Conservation (phyloP, 2,329 filamentous ascomycete species). For the Pseudogymnoascus sp. region DNA sequence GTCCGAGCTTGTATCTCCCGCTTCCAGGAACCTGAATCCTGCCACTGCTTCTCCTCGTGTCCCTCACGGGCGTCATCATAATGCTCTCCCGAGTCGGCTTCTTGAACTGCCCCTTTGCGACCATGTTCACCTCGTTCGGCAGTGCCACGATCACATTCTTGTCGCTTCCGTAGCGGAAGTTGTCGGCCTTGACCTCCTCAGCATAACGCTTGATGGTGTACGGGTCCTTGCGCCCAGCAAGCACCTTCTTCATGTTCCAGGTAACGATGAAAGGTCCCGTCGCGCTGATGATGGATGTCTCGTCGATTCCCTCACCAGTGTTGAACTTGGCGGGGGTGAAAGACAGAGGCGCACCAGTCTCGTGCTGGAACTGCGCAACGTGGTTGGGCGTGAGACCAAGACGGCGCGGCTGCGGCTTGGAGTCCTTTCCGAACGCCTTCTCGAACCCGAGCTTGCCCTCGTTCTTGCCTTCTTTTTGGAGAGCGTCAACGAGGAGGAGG, state of each 20-base stretch:
- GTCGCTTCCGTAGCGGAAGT: conserved; percentile 95
- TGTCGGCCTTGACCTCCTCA: conserved; percentile 94
- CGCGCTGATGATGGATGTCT: conserved; percentile 93
- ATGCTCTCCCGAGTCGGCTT: conserved; percentile 91
- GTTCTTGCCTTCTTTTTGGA: conserved; percentile 90
- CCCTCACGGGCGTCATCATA: conserved; percentile 46
- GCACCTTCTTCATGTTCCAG: conserved; percentile 87
- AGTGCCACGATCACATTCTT: conserved; percentile 97
- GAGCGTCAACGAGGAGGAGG: conserved; percentile 81
- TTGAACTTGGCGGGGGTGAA: conserved; percentile 96
- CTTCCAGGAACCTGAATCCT: conserved; percentile 46
- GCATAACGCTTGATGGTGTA: conserved; percentile 96
- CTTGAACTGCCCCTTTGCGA: conserved; percentile 76
- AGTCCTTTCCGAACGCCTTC: conserved; percentile 81
- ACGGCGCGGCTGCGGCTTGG: conserved; percentile 86
- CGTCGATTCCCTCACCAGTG: conserved; percentile 67
- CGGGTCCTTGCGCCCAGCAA: conserved; percentile 71
- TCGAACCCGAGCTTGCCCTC: conserved; percentile 98
- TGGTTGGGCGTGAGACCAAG: conserved; percentile 84
- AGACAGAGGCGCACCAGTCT: conserved; percentile 75
- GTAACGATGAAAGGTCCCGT: conserved; percentile 96
- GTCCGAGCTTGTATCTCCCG: conserved; percentile 64
- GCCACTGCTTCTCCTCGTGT: conserved; percentile 38
- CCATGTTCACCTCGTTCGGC: conserved; percentile 97
- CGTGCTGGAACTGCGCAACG: conserved; percentile 94